Evolutionary conservation across 805 yeast species (phyloP).

Genomic region (Starmerella cellae): DNA sequence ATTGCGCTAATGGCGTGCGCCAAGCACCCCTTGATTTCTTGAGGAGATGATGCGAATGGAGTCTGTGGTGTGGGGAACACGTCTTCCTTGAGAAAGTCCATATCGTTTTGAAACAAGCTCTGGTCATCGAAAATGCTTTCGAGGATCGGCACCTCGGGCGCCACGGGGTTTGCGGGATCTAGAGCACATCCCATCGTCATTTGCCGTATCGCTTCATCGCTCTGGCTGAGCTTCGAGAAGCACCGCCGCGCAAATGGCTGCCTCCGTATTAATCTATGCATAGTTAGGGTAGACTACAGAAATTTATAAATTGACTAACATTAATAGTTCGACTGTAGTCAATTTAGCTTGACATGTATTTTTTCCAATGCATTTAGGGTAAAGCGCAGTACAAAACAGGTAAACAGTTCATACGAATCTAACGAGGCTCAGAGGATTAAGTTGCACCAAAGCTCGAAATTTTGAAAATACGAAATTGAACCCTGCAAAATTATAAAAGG

Average conservation of each 20-base stretch:
- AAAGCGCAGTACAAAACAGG: too few relatives aligned
- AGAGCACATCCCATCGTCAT: slow-evolving; percentile 10
- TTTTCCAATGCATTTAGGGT: too few relatives aligned
- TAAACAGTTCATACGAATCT: too few relatives aligned
- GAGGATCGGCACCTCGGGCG: slow-evolving; percentile 10
- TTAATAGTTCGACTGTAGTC: too few relatives aligned
- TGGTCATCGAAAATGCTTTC: slow-evolving; percentile 14
- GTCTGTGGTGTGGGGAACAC: slow-evolving; percentile 11
- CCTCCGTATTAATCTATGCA: not conserved
- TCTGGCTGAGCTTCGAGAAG: not conserved
- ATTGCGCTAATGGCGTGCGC: slow-evolving; percentile 4
- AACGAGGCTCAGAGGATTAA: too few relatives aligned
- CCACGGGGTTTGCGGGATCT: slow-evolving; percentile 6
- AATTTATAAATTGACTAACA: too few relatives aligned
- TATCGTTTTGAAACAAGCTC: slow-evolving; percentile 2
- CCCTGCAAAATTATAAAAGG: too few relatives aligned
- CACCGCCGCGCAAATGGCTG: not conserved
- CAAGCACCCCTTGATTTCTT: slow-evolving; percentile 10
- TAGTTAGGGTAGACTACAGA: too few relatives aligned
- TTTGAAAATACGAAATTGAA: too few relatives aligned
- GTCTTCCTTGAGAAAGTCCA: not conserved
- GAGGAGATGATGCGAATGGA: slow-evolving; percentile 1
- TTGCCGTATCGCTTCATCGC: slow-evolving; percentile 14
- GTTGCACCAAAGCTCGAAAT: too few relatives aligned
- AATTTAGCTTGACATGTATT: too few relatives aligned